These are phyloP conservation scores for Puccinia horiana DNA, from an alignment of 1,284 basidiomycete genomes.

Conservation along the genomic window DNA sequence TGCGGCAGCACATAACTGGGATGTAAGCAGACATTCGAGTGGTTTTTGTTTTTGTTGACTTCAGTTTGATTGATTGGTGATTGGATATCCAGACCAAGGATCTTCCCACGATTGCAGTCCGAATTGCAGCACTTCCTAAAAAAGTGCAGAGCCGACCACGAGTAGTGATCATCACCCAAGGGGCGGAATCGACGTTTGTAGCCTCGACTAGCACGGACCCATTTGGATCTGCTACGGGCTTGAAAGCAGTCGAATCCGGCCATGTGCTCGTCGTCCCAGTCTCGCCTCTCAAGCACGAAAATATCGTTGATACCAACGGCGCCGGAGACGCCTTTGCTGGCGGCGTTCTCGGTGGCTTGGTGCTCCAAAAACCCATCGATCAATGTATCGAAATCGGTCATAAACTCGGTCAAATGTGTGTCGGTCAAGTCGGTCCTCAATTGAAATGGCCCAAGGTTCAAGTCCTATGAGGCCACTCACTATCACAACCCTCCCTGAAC, in stretches of 20 bases:
- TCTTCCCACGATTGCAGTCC: constrained; percentile 70
- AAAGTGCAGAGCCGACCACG: constrained; percentile 73
- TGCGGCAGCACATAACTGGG: constrained; percentile 68
- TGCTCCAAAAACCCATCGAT: constrained; percentile 76
- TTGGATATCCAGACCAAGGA: constrained; percentile 63
- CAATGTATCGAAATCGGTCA: constrained; percentile 84
- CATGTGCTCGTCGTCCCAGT: constrained; percentile 64
- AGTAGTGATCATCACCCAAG: constrained; percentile 88
- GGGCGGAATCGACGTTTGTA: constrained; percentile 76
- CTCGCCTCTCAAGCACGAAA: constrained; percentile 65
- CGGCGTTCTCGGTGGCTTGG: constrained; percentile 84
- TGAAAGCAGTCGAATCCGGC: constrained; percentile 28
- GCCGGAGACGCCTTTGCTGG: constrained; percentile 99
- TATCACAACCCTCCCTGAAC: too few relatives aligned
- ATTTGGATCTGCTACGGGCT: constrained; percentile 52
- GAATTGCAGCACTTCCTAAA: constrained; percentile 69
- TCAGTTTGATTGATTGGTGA: neutral
- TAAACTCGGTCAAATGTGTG: constrained; percentile 83
- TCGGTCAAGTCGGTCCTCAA: constrained; percentile 70
- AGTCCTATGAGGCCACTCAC: constrained; percentile 26
- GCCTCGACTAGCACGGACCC: constrained; percentile 69
- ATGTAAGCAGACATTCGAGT: constrained; percentile 56
- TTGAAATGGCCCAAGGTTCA: constrained; percentile 52
- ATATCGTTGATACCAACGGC: constrained; percentile 96
- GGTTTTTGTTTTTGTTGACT: neutral